Evolutionary conservation across 2,329 filamentous ascomycete genomes (phyloP).

Genomic region (Ophiocordyceps camponoti-leonardi): DNA sequence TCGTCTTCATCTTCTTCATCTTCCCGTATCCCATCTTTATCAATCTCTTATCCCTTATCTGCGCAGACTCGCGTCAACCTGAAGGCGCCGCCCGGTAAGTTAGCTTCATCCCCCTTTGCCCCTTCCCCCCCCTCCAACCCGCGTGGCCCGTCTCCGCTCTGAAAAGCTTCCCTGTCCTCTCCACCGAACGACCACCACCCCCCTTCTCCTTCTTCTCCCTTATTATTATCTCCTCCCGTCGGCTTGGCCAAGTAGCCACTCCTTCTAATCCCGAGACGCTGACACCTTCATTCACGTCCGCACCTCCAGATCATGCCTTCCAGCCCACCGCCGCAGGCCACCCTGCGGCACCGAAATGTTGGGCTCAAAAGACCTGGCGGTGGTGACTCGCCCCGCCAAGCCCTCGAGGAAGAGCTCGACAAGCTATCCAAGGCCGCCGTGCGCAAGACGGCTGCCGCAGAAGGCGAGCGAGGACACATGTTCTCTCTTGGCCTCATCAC

Average conservation of each 20-base stretch:
- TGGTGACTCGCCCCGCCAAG: conserved; percentile 18
- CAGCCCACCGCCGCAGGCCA: conserved; percentile 35
- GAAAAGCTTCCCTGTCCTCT: too few relatives aligned
- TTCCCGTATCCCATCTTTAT: too few relatives aligned
- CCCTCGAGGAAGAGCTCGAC: conserved; percentile 31
- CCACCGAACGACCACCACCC: background rate
- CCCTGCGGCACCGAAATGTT: conserved; percentile 41
- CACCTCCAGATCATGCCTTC: conserved; percentile 22
- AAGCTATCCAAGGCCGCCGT: conserved; percentile 24
- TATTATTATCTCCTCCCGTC: background rate
- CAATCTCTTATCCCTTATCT: too few relatives aligned
- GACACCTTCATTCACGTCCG: conserved; percentile 3
- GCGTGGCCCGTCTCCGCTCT: too few relatives aligned
- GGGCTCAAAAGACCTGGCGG: conserved; percentile 27
- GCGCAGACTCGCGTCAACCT: too few relatives aligned
- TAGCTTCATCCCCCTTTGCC: too few relatives aligned
- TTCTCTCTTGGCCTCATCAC: conserved; percentile 64
- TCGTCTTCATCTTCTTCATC: too few relatives aligned
- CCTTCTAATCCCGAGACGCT: conserved; percentile 2
- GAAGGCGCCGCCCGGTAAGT: too few relatives aligned
- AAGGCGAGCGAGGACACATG: conserved; percentile 70
- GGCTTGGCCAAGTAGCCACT: background rate
- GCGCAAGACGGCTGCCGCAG: conserved; percentile 14
- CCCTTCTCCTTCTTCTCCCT: background rate
- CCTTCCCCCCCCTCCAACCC: too few relatives aligned